Evolutionary conservation across 2,329 filamentous ascomycete species (phyloP).

Genomic region (Paraphoma chrysanthemicola): DNA sequence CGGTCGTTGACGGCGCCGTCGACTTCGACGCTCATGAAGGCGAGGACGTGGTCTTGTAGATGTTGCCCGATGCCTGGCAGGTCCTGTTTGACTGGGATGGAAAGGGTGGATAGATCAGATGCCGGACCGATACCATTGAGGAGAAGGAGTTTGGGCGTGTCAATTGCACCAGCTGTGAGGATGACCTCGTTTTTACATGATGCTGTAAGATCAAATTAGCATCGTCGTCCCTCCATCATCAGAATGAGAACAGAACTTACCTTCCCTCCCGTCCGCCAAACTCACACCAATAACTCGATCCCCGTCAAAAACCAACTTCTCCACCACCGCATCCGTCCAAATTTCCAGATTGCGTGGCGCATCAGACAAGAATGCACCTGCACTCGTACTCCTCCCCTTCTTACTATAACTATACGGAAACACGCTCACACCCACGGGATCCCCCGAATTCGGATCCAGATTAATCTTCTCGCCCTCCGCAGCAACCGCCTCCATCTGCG

Average conservation of each 20-base stretch:
- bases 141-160: constrained; percentile 52
- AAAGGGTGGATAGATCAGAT: constrained; percentile 49
- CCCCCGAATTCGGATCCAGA: constrained; percentile 58
- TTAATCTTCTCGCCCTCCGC: constrained; percentile 62
- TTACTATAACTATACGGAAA: constrained; percentile 48
- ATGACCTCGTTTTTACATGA: constrained; percentile 43
- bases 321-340: constrained; percentile 56
- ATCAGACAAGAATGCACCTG: constrained; percentile 46
- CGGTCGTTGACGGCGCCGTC: constrained; percentile 47
- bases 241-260: constrained; percentile 23
- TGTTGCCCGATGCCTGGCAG: constrained; percentile 54
- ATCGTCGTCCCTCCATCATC: background rate
- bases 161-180: constrained; percentile 41
- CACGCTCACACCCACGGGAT: constrained; percentile 38
- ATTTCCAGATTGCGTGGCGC: constrained; percentile 61
- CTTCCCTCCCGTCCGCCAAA: constrained; percentile 35
- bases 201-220: constrained; percentile 11
- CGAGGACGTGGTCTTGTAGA: constrained; percentile 55
- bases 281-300: constrained; percentile 37
- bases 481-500: constrained; percentile 62
- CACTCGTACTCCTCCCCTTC: constrained; percentile 43
- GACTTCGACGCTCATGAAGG: constrained; percentile 54
- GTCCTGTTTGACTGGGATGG: constrained; percentile 51
- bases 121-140: constrained; percentile 58
- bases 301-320: constrained; percentile 35